A percentile compares a stretch with the other conserved stretches of the same genome.
Evolutionary conservation across 2,329 filamentous ascomycete genomes (phyloP).

Genomic region (Exophiala dermatitidis): DNA sequence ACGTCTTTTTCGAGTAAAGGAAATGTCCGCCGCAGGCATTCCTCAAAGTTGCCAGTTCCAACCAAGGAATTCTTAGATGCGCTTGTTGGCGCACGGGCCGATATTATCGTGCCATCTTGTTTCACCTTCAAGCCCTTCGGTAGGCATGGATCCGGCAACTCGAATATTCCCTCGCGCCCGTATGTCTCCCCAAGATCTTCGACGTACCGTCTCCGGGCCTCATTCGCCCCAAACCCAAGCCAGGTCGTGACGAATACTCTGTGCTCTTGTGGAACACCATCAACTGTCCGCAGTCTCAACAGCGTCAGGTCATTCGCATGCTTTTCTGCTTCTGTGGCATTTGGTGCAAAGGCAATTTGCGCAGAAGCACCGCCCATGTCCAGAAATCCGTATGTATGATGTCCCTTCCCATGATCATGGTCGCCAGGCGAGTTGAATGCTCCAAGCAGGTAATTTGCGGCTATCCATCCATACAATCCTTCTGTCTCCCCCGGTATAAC

Average conservation of each 20-base stretch:
- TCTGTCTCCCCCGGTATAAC: conserved; percentile 95
- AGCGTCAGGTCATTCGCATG: conserved; percentile 86
- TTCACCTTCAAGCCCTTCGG: conserved; percentile 69
- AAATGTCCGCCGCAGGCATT: conserved; percentile 74
- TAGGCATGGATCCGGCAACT: conserved; percentile 85
- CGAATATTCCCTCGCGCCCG: conserved; percentile 49
- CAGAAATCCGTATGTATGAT: conserved; percentile 93
- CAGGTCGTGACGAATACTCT: conserved; percentile 92
- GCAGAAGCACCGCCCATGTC: conserved; percentile 98
- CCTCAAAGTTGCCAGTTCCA: conserved; percentile 79
- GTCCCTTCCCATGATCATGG: conserved; percentile 74
- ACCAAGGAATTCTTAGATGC: conserved; percentile 47
- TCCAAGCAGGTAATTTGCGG: conserved; percentile 88
- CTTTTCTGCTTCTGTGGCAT: conserved; percentile 78
- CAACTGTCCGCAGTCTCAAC: conserved; percentile 72
- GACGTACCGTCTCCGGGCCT: conserved; percentile 81
- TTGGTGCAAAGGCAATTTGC: conserved; percentile 95
- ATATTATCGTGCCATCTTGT: conserved; percentile 56
- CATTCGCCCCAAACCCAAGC: conserved; percentile 94
- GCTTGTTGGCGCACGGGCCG: conserved; percentile 32
- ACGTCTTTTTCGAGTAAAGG: conserved; percentile 85
- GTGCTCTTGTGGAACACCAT: conserved; percentile 72
- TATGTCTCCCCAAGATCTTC: conserved; percentile 63
- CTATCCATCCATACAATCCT: conserved; percentile 94
- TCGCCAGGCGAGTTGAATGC: conserved; percentile 69